Conservation (phyloP, 2,329 filamentous ascomycete genomes). For the Ascocoryne sarcoides region DNA sequence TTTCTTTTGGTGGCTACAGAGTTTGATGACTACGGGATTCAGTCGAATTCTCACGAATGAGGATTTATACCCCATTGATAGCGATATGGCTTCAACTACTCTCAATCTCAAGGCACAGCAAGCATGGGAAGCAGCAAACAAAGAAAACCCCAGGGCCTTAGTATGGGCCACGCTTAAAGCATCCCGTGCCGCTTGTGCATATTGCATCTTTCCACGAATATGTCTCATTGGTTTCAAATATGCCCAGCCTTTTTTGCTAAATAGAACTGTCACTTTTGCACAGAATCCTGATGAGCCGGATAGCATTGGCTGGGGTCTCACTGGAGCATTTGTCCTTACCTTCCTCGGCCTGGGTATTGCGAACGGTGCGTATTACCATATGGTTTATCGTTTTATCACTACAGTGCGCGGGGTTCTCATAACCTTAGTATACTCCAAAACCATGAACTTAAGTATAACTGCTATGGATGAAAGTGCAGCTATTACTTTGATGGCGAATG, state of each 20-base stretch:
- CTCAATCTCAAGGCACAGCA: conserved; percentile 9
- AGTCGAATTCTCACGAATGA: conserved; percentile 28
- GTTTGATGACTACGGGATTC: conserved; percentile 31
- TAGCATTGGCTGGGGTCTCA: conserved; percentile 25
- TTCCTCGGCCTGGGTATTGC: conserved; percentile 25
- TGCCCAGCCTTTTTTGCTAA: conserved; percentile 23
- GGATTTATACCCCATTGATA: conserved; percentile 31
- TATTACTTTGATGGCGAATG: conserved; percentile 27
- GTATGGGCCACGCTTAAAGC: conserved; percentile 19
- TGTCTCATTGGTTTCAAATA: neutral
- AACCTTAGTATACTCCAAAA: conserved; percentile 23
- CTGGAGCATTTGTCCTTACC: conserved; percentile 25
- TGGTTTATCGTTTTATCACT: conserved; percentile 2
- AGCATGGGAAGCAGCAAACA: conserved; percentile 11
- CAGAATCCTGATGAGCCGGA: conserved; percentile 16
- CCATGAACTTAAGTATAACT: conserved; percentile 21
- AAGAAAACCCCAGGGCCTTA: conserved; percentile 7
- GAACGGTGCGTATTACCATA: conserved; percentile 14
- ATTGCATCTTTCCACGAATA: neutral
- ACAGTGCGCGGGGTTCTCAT: conserved; percentile 22
- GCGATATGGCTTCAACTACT: conserved; percentile 15
- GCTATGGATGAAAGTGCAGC: conserved; percentile 21
- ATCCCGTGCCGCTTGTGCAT: conserved; percentile 9
- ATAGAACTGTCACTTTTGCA: conserved; percentile 16
- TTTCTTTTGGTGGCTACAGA: conserved; percentile 34